Conservation (phyloP, 495 filamentous ascomycete species). For the Immersiella caudata region DNA sequence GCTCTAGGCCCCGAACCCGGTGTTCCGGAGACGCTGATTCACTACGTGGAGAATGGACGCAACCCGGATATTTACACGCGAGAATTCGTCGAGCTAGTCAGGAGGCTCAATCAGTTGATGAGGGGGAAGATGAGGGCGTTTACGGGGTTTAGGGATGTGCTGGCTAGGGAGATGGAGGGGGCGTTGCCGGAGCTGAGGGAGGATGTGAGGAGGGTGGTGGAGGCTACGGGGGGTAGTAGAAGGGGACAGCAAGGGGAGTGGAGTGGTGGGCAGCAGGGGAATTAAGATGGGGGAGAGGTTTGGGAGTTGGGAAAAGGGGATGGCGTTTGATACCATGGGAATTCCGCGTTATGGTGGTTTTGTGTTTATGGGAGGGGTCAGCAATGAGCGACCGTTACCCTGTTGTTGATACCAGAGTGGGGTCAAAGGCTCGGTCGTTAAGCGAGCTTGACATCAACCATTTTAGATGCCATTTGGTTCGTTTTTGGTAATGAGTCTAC, state of each 20-base stretch:
- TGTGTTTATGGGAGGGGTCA: not conserved
- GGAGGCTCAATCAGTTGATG: constrained; percentile 79
- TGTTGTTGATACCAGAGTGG: no score
- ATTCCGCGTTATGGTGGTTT: not conserved
- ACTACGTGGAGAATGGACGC: constrained; percentile 88
- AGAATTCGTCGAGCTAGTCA: constrained; percentile 91
- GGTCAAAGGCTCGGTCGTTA: no score
- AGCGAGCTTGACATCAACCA: no score
- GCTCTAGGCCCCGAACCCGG: constrained; percentile 61
- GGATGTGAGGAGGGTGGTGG: constrained; percentile 68
- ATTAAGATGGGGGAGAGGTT: not conserved
- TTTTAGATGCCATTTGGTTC: no score
- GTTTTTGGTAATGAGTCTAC: no score
- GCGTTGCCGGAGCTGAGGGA: constrained; percentile 75
- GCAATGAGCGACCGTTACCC: no score
- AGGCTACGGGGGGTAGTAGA: constrained; percentile 36
- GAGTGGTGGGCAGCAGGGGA: not conserved
- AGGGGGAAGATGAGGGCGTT: constrained; percentile 86
- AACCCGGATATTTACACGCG: constrained; percentile 99
- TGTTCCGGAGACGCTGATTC: constrained; percentile 86
- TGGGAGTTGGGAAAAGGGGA: not conserved
- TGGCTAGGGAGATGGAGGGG: constrained; percentile 76
- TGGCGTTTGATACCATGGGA: not conserved
- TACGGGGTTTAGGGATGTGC: constrained; percentile 72
- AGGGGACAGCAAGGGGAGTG: not conserved